These are phyloP conservation scores for Fusarium fracticaudum DNA, from an alignment of 2,329 filamentous ascomycete genomes.

Conservation along the genomic window DNA sequence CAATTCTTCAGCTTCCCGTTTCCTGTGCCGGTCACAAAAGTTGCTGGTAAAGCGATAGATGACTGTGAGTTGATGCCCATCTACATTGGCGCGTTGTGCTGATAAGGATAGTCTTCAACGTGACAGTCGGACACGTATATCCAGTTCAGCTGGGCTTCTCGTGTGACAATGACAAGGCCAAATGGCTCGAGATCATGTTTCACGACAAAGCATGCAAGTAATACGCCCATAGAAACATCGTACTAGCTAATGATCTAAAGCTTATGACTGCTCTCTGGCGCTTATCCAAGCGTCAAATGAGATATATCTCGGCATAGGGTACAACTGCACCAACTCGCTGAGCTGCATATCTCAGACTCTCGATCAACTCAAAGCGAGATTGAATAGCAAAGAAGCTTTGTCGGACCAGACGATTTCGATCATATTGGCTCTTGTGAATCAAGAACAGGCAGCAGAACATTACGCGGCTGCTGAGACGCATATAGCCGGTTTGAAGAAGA, in stretches of 20 bases:
- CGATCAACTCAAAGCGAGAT: neutral
- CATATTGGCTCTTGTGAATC: neutral
- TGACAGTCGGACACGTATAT: neutral
- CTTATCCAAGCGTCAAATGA: slow-evolving; percentile 14
- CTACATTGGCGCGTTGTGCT: fast-evolving
- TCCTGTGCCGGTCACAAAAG: neutral
- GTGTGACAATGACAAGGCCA: neutral
- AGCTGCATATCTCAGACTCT: slow-evolving; percentile 6
- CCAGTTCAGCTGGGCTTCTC: slow-evolving; percentile 5
- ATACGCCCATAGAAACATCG: fast-evolving
- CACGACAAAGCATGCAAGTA: neutral
- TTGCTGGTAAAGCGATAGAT: slow-evolving; percentile 1
- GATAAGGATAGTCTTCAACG: neutral
- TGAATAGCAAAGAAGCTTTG: neutral
- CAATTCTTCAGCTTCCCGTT: slow-evolving; percentile 1
- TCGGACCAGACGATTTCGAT: neutral
- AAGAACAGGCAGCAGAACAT: neutral
- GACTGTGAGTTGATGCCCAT: neutral
- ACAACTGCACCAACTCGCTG: neutral
- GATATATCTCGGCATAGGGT: slow-evolving; percentile 3
- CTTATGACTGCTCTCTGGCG: neutral
- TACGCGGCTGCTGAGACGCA: neutral
- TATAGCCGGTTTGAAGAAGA: neutral
- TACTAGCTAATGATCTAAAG: neutral
- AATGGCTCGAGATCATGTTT: slow-evolving; percentile 18